phyloP scores from a whole-genome alignment of 345 rosid species.

The Kernera saxatilis region DNA sequence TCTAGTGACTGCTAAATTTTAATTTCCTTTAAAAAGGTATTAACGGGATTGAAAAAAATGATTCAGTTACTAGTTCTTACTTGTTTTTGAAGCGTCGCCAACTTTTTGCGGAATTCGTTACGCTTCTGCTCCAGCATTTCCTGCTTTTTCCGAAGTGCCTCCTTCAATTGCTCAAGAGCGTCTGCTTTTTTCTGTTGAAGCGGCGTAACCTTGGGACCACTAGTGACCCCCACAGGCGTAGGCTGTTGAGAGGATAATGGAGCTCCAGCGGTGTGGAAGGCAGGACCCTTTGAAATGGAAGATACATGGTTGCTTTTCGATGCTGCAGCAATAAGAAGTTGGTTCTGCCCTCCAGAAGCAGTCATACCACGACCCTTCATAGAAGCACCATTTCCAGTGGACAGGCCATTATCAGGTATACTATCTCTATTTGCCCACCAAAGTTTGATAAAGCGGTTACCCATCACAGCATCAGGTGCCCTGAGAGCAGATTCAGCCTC shows the following conservation, averaged over 20 bases:
- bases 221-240: slow-evolving; percentile 34
- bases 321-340: slow-evolving; percentile 38
- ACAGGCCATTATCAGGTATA: slow-evolving; percentile 52
- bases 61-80: slow-evolving; percentile 28
- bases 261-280: slow-evolving; percentile 36
- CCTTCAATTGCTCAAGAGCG: slow-evolving; percentile 71
- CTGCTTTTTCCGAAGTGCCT: slow-evolving; percentile 82
- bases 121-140: slow-evolving; percentile 88
- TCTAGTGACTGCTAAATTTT: background rate
- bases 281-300: slow-evolving; percentile 32
- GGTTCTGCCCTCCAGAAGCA: slow-evolving; percentile 36
- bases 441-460: slow-evolving; percentile 92
- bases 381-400: slow-evolving; percentile 38
- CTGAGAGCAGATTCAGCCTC: slow-evolving; percentile 93
- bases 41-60: background rate
- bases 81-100: slow-evolving; percentile 72
- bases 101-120: slow-evolving; percentile 61
- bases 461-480: slow-evolving; percentile 99
- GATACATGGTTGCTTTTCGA: slow-evolving; percentile 47
- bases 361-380: slow-evolving; percentile 37
- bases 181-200: slow-evolving; percentile 76
- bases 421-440: slow-evolving; percentile 99
- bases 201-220: slow-evolving; percentile 53
- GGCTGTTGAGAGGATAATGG: slow-evolving; percentile 43
- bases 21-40: background rate